Evolutionary conservation across 305 asterid genomes (phyloP), one percentile per base, ranked within the genome.

Genomic region (Caryopteris hybrid): DNA sequence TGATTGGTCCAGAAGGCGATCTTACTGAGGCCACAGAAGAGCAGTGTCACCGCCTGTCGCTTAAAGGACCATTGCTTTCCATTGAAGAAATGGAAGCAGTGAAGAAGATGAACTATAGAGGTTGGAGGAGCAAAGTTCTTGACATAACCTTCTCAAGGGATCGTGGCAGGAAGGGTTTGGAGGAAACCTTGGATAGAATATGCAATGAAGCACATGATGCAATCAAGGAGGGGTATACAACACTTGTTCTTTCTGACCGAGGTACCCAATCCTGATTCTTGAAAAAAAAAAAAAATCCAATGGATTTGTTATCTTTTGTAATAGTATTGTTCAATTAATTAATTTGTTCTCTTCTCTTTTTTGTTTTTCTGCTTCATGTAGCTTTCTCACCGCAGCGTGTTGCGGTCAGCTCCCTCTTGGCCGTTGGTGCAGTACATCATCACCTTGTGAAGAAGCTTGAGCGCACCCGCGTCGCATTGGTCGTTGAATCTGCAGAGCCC

Each of bases 1-100:
- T 95, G 99, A 68, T 95, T 18, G 99, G 99, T 46, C 99, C 99
- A 6, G 99, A 95, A 84, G 98, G 98, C 12, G 99, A 95, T 84
- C 97, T 92, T 46, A 92, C 99, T 12, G 99, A 95, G 80, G 85
- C 96, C 73, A 92, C 97, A 8, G 99, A 91, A 78, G 94, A 89
- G 76, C 99, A 95, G 71, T 95, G 99, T 58, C 95, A 83, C 65
- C 98, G 99, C 66, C 84, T 95, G 69, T 89, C 99, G 9, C 86
- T 95, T 60, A 92, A 92, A 79, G 97, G 99, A 11, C 95, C 99
- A 41, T 85, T 95, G 43, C 77, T 95, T 62, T 80, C 95, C 55
- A 83, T 89, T 76, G 86, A 89, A 29, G 95, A 95, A 78, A 89
- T 83, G 91, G 99, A 92, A 79, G 92, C 99, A 22, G 63, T 92